Evolutionary conservation across 2,329 filamentous ascomycete genomes (phyloP).

Genomic region (Tolypocladium cylindrosporum): DNA sequence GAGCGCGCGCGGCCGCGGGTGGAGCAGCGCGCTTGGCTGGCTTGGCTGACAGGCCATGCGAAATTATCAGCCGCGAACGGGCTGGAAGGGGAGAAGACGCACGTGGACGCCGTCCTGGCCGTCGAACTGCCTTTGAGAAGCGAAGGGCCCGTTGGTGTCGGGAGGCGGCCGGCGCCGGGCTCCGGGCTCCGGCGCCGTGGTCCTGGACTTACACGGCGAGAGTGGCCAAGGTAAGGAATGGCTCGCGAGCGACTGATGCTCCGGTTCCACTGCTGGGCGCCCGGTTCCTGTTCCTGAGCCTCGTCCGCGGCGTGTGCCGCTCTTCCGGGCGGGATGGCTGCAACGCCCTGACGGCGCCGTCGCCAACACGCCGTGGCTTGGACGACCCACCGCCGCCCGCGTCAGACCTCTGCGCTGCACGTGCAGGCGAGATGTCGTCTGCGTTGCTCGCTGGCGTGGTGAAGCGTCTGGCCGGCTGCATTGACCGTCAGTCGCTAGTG

Average conservation of each 20-base stretch:
- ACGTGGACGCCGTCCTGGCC: not conserved
- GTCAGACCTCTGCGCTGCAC: not conserved
- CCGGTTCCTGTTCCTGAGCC: not conserved
- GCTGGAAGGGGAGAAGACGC: not conserved
- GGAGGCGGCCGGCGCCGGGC: not conserved
- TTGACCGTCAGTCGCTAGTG: not conserved
- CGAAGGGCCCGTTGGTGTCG: not conserved
- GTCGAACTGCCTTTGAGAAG: not conserved
- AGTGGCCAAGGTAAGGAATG: not conserved
- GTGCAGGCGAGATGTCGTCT: not conserved
- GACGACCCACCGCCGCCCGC: not conserved
- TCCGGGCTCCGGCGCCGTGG: not conserved
- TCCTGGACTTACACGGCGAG: not conserved
- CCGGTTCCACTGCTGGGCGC: too few relatives aligned
- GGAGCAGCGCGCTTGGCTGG: not conserved
- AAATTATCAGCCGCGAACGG: not conserved
- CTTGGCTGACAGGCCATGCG: not conserved
- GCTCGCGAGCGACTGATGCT: too few relatives aligned
- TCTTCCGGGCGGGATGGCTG: not conserved
- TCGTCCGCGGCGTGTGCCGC: not conserved
- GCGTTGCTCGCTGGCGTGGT: not conserved
- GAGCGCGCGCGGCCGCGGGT: not conserved
- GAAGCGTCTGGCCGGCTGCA: not conserved
- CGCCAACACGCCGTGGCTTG: not conserved
- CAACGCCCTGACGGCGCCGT: not conserved